phyloP scores from a whole-genome alignment of 306 rosid species.

The Alnus rubra region DNA sequence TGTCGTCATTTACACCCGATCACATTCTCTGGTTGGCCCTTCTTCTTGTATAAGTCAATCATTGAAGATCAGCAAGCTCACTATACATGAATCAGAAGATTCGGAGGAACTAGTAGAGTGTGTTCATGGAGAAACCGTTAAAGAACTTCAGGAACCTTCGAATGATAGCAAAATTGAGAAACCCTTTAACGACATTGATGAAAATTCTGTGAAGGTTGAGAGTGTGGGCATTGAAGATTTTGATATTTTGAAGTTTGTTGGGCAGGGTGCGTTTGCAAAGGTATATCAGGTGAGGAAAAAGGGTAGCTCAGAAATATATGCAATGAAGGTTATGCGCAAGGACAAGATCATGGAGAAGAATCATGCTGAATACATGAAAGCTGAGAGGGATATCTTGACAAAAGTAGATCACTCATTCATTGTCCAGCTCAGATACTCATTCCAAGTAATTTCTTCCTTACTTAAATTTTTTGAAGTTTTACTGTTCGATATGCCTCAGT shows the following conservation, averaged over 20 bases:
- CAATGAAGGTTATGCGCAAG: conserved; percentile 99
- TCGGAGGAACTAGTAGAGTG: conserved; percentile 43
- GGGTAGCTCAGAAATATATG: conserved; percentile 89
- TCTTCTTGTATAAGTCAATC: conserved; percentile 76
- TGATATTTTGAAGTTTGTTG: conserved; percentile 95
- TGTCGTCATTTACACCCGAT: conserved; percentile 64
- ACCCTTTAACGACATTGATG: conserved; percentile 37
- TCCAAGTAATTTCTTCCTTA: conserved; percentile 61
- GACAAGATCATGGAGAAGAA: conserved; percentile 96
- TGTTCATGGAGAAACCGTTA: conserved; percentile 30
- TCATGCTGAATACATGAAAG: conserved; percentile 96
- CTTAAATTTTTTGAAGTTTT: conserved; percentile 4
- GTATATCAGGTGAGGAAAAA: conserved; percentile 92
- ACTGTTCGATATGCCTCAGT: background rate
- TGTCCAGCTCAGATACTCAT: conserved; percentile 93
- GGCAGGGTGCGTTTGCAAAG: conserved; percentile 96
- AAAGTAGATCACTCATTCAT: conserved; percentile 80
- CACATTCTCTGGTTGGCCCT: conserved; percentile 96
- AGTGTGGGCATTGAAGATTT: conserved; percentile 79
- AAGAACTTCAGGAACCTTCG: conserved; percentile 46
- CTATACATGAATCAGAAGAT: conserved; percentile 59
- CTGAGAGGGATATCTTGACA: conserved; percentile 92
- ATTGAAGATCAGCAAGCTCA: conserved; percentile 73
- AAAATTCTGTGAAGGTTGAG: conserved; percentile 35
- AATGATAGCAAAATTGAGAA: conserved; percentile 29